A percentile compares a stretch with the other conserved stretches of the same genome.
Conservation (phyloP, 352 stramenopile species). For the Phytophthora parvispora region DNA sequence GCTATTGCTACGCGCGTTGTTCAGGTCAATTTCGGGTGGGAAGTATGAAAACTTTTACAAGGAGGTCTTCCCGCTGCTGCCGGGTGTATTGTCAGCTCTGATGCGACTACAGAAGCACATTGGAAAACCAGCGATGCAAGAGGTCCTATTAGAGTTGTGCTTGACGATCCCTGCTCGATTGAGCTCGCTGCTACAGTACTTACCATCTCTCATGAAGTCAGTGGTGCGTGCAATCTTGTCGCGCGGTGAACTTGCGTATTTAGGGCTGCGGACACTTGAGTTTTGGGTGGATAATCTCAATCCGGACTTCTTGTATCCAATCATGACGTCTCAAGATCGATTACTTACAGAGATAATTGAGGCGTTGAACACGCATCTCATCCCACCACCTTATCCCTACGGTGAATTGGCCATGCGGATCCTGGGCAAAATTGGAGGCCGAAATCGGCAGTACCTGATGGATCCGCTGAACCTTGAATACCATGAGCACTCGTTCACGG, state of each 20-base stretch:
- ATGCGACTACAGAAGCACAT: conserved; percentile 95
- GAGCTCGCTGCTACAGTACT: conserved; percentile 97
- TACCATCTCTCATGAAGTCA: conserved; percentile 97
- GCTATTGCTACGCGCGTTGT: conserved; percentile 95
- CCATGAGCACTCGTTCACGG: conserved; percentile 50
- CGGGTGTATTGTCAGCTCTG: conserved; percentile 94
- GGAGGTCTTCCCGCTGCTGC: conserved; percentile 96
- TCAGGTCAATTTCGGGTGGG: conserved; percentile 96
- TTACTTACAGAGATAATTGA: conserved; percentile 96
- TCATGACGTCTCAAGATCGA: conserved; percentile 92
- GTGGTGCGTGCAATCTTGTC: conserved; percentile 96
- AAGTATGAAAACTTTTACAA: conserved; percentile 99
- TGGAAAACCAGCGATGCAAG: conserved; percentile 85
- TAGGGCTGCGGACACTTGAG: conserved; percentile 97
- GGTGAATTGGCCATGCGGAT: conserved; percentile 97
- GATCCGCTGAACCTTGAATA: conserved; percentile 80
- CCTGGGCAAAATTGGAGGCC: conserved; percentile 98
- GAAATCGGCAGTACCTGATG: conserved; percentile 92
- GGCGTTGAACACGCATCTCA: conserved; percentile 96
- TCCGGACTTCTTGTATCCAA: conserved; percentile 96
- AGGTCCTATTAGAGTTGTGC: conserved; percentile 96
- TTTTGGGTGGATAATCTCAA: conserved; percentile 99
- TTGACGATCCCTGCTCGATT: conserved; percentile 97
- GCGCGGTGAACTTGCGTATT: conserved; percentile 95
- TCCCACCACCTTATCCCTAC: conserved; percentile 98